These are phyloP conservation scores for Wickerhamomyces strasburgensis DNA, from an alignment of 805 yeast genomes.

Conservation along the genomic window DNA sequence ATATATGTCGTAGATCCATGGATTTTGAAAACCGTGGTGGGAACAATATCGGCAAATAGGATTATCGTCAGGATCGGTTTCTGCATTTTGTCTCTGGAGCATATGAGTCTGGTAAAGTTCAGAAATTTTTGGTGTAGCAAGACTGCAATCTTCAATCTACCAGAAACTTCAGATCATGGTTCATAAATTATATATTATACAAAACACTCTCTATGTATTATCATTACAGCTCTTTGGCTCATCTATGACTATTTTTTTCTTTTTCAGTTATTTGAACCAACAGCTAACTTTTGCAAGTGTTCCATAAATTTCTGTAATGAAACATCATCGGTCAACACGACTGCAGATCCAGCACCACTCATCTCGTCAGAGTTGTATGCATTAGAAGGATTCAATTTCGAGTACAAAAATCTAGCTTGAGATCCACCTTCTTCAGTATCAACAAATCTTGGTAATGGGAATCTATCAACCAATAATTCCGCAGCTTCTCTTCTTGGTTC, in stretches of 20 bases:
- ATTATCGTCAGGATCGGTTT: no score
- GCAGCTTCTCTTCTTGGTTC: slow-evolving; percentile 93
- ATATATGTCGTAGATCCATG: no score
- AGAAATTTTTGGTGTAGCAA: no score
- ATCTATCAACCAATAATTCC: slow-evolving; percentile 82
- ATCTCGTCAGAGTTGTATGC: slow-evolving; percentile 58
- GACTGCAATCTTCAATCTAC: no score
- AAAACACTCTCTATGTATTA: neutral
- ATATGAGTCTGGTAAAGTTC: no score
- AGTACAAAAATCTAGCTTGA: slow-evolving; percentile 93
- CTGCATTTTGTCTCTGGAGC: no score
- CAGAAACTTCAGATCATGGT: no score
- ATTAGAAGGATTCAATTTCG: slow-evolving; percentile 92
- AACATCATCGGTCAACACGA: slow-evolving; percentile 95
- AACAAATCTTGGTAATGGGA: slow-evolving; percentile 96
- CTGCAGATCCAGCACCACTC: slow-evolving; percentile 53
- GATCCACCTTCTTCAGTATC: slow-evolving; percentile 98
- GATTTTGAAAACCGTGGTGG: no score
- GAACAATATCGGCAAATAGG: no score
- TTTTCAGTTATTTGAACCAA: slow-evolving; percentile 29
- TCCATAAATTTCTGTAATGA: slow-evolving; percentile 92
- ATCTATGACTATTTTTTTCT: neutral
- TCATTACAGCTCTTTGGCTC: neutral
- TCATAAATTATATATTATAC: neutral
- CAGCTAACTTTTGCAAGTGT: slow-evolving; percentile 89